Evolutionary conservation across 2,329 filamentous ascomycete species (phyloP).

Genomic region (Diaporthe helianthi): DNA sequence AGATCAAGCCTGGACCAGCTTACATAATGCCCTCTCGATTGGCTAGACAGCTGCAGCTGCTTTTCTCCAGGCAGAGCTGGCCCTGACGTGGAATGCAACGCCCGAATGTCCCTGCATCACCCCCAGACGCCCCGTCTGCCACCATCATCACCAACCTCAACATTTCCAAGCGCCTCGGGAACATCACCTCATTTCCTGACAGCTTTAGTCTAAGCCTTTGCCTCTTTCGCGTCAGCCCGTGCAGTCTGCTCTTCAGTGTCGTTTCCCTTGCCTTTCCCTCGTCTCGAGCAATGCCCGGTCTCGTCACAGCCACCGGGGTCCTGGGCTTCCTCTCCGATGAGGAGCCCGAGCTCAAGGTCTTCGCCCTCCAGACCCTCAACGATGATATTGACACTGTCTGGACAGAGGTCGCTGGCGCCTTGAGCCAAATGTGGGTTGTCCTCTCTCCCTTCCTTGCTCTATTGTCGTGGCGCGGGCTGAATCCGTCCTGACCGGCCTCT

Average conservation of each 20-base stretch:
- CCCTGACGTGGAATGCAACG: conserved; percentile 54
- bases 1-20: neutral
- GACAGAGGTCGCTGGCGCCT: conserved; percentile 92
- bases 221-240: neutral
- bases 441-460: conserved; percentile 26
- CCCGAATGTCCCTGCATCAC: conserved; percentile 28
- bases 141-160: neutral
- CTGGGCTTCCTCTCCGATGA: conserved; percentile 95
- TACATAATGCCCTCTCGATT: neutral
- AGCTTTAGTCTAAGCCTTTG: neutral
- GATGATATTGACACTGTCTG: conserved; percentile 96
- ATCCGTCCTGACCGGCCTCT: conserved; percentile 34
- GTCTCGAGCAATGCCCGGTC: conserved; percentile 76
- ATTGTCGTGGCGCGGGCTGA: conserved; percentile 5
- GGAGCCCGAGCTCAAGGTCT: conserved; percentile 91
- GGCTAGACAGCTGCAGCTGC: neutral
- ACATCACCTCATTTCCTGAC: neutral
- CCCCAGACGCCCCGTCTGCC: neutral
- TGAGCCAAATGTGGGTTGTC: conserved; percentile 82
- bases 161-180: conserved; percentile 10
- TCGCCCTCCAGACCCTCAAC: conserved; percentile 93
- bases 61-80: conserved; percentile 47
- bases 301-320: conserved; percentile 92
- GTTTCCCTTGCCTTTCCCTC: neutral
- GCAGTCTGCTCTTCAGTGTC: conserved; percentile 6